Conservation (phyloP, 345 rosid genomes). For the Diplotaxis tenuifolia region DNA sequence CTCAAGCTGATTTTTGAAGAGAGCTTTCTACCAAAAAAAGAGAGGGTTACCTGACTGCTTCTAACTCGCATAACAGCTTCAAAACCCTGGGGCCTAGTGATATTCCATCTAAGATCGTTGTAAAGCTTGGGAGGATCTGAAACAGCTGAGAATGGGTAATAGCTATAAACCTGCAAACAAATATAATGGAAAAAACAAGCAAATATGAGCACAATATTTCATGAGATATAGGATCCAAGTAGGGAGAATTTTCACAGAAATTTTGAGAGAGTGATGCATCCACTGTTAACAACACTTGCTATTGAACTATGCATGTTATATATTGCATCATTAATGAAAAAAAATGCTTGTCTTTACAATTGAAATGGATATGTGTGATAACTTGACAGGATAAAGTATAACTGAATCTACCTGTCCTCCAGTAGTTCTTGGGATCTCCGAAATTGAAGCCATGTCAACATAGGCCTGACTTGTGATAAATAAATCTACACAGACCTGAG, state of each 20-base stretch:
- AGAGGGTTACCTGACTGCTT: conserved; percentile 82
- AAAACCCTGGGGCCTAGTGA: conserved; percentile 95
- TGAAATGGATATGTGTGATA: background rate
- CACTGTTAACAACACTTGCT: no score
- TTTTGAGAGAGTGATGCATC: no score
- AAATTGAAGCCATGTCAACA: conserved; percentile 83
- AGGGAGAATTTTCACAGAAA: no score
- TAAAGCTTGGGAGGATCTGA: conserved; percentile 91
- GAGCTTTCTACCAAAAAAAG: conserved; percentile 12
- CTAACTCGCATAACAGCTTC: conserved; percentile 98
- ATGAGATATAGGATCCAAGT: no score
- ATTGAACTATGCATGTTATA: conserved; percentile 2
- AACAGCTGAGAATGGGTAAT: conserved; percentile 86
- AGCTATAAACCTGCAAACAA: conserved; percentile 73
- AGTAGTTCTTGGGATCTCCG: conserved; percentile 84
- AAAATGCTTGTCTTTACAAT: background rate
- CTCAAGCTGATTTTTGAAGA: conserved; percentile 10
- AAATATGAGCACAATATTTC: no score
- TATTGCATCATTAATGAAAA: background rate
- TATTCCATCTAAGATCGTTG: conserved; percentile 97
- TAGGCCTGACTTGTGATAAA: conserved; percentile 85
- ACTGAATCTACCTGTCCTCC: conserved; percentile 83
- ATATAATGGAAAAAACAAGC: background rate
- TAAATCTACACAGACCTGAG: conserved; percentile 96
- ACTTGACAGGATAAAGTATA: background rate